Evolutionary conservation across 306 rosid genomes (phyloP).

Genomic region (Pyrus bretschneideri): DNA sequence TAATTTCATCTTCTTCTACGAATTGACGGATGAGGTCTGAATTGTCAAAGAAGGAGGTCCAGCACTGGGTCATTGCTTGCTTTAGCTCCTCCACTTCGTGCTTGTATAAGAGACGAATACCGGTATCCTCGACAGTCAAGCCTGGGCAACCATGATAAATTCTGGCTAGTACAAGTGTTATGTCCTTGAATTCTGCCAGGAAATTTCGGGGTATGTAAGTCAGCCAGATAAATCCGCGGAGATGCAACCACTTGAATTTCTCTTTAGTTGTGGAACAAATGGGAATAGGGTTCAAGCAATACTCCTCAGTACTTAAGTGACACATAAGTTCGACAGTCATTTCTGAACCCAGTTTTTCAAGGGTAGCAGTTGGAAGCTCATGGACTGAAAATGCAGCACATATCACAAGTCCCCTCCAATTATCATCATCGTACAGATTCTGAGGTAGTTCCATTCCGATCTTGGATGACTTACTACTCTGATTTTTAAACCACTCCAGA

Average conservation of each 20-base stretch:
- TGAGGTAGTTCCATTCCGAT: not conserved
- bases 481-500: not conserved
- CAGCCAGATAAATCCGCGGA: conserved; percentile 8
- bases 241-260: not conserved
- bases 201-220: not conserved
- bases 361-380: not conserved
- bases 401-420: conserved; percentile 6
- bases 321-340: not conserved
- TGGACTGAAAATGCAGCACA: conserved; percentile 5
- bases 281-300: not conserved
- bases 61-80: not conserved
- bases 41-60: conserved; percentile 3
- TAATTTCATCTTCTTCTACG: not conserved
- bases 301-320: not conserved
- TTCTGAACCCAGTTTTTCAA: not conserved
- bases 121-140: not conserved
- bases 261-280: not conserved
- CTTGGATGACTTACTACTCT: not conserved
- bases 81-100: not conserved
- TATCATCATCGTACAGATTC: not conserved
- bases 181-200: not conserved
- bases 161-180: not conserved
- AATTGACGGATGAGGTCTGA: not conserved
- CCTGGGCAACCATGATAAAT: not conserved
- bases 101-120: not conserved